These are phyloP conservation scores for Perilla frutescens DNA, from an alignment of 257 asterid genomes.

Conservation along the genomic window DNA sequence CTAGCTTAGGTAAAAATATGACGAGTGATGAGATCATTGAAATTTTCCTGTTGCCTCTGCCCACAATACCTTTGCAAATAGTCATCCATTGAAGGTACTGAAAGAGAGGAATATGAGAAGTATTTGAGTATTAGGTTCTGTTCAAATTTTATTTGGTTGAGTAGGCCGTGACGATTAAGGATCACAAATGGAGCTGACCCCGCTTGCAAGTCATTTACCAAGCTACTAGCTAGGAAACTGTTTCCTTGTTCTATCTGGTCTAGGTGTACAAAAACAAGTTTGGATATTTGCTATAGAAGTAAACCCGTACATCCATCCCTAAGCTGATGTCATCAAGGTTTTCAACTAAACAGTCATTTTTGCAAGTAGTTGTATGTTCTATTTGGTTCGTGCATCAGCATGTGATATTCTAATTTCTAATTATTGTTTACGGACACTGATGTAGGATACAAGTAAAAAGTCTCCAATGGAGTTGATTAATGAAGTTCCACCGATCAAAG, in stretches of 20 bases:
- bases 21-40: slow-evolving; percentile 8
- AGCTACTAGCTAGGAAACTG: background rate
- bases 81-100: background rate
- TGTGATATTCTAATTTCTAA: slow-evolving; percentile 20
- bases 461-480: slow-evolving; percentile 98
- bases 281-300: background rate
- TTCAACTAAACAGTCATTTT: background rate
- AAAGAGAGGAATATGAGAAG: background rate
- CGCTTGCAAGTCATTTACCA: background rate
- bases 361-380: background rate
- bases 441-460: slow-evolving; percentile 72
- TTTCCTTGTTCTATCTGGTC: slow-evolving; percentile 5
- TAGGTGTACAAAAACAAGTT: background rate
- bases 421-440: background rate
- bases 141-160: slow-evolving; percentile 4
- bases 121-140: background rate
- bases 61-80: background rate
- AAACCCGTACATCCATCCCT: background rate
- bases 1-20: slow-evolving; percentile 1
- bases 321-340: background rate
- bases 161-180: background rate
- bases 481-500: slow-evolving; percentile 97
- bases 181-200: background rate
- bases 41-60: background rate
- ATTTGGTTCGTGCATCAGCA: background rate